Percentiles rank a stretch among this genome's conserved stretches.
phyloP scores from a whole-genome alignment of 129 eudicot species.

The Flaveria robusta region DNA sequence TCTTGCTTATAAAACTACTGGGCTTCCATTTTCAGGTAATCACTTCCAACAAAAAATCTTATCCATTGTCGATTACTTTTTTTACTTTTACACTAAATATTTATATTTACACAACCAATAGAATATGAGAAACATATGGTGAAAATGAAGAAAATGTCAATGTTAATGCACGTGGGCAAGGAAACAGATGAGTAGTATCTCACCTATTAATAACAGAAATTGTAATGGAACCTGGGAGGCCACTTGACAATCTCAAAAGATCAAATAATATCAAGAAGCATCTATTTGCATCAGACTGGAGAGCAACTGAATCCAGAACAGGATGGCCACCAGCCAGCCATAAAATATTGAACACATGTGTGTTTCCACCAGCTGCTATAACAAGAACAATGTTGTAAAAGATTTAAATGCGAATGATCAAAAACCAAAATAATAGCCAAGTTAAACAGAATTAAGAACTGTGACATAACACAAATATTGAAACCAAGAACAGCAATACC shows the following conservation, averaged over 20 bases:
- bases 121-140: slow-evolving; percentile 3
- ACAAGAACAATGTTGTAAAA: slow-evolving; percentile 18
- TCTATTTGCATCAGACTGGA: slow-evolving; percentile 68
- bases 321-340: slow-evolving; percentile 80
- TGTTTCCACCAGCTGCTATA: slow-evolving; percentile 41
- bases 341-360: slow-evolving; percentile 57
- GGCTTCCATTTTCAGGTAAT: not conserved
- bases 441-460: slow-evolving; percentile 4
- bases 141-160: not conserved
- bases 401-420: not conserved
- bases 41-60: not conserved
- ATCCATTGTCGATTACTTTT: not conserved
- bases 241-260: slow-evolving; percentile 55
- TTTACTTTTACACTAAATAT: not conserved
- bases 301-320: slow-evolving; percentile 59
- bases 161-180: not conserved
- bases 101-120: not conserved
- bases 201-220: slow-evolving; percentile 87
- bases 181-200: slow-evolving; percentile 29
- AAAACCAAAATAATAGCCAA: not conserved
- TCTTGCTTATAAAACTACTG: not conserved
- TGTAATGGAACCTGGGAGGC: slow-evolving; percentile 66
- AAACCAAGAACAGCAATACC: slow-evolving; percentile 41
- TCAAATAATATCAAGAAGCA: slow-evolving; percentile 54
- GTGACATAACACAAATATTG: not conserved